Percentiles rank a stretch among this genome's conserved stretches.
phyloP scores from a whole-genome alignment of 2,329 filamentous ascomycete genomes.

The Colletotrichum orchidophilum region DNA sequence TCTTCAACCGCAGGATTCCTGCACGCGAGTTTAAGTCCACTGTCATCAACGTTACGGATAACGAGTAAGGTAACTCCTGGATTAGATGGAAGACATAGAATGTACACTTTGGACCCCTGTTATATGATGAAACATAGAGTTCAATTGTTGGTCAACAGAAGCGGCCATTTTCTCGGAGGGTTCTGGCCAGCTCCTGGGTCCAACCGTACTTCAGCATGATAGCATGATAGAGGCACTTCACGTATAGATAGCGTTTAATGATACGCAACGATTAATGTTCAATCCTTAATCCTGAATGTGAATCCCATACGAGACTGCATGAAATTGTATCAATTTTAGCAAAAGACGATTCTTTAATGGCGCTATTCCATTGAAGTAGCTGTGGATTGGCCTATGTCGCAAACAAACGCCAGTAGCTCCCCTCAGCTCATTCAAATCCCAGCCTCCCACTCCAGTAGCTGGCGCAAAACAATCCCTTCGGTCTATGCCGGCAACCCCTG shows the following conservation, averaged over 20 bases:
- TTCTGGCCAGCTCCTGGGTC: neutral
- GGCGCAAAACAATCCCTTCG: too few species aligned
- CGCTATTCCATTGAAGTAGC: too few species aligned
- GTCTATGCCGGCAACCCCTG: too few species aligned
- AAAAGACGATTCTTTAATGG: too few species aligned
- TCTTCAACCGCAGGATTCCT: slow-evolving; percentile 52
- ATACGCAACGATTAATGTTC: neutral
- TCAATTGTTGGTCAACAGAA: neutral
- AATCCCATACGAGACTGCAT: too few species aligned
- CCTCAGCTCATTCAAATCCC: too few species aligned
- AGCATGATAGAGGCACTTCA: neutral
- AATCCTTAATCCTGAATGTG: too few species aligned
- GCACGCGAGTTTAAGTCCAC: slow-evolving; percentile 56
- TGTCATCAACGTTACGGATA: slow-evolving; percentile 52
- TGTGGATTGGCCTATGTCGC: too few species aligned
- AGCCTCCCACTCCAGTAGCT: too few species aligned
- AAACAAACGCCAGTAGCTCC: too few species aligned
- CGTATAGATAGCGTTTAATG: neutral
- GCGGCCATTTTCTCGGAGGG: neutral
- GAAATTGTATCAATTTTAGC: too few species aligned
- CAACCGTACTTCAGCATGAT: neutral
- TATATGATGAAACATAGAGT: neutral
- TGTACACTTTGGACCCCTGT: neutral
- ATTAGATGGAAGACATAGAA: neutral
- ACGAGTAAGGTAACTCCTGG: slow-evolving; percentile 42